phyloP scores from a whole-genome alignment of 2,329 filamentous ascomycete genomes.

The Leptographium radiaticola region DNA sequence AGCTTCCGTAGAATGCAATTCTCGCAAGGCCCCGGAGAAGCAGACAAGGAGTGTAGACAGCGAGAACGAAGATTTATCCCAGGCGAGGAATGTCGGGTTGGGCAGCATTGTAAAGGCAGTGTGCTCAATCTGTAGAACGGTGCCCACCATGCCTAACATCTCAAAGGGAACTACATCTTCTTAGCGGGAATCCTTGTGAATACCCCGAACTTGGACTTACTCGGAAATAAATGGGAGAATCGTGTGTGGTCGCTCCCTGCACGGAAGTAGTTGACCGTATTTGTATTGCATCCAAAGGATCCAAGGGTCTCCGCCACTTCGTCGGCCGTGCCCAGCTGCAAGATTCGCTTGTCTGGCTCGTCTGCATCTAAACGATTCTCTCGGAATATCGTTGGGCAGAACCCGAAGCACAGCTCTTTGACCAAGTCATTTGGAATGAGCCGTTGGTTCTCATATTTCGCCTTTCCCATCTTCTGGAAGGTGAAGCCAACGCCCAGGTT shows the following conservation, averaged over 20 bases:
- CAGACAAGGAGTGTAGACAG: neutral
- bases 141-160: conserved; percentile 41
- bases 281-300: conserved; percentile 40
- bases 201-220: conserved; percentile 16
- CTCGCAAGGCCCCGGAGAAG: neutral
- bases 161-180: conserved; percentile 37
- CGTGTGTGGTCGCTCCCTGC: conserved; percentile 19
- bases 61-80: conserved; percentile 18
- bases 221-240: conserved; percentile 34
- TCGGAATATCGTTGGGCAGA: conserved; percentile 39
- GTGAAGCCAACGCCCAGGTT: conserved; percentile 42
- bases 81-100: conserved; percentile 39
- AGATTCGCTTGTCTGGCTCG: conserved; percentile 27
- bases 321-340: conserved; percentile 32
- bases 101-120: conserved; percentile 40
- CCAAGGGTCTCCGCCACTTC: conserved; percentile 40
- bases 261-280: conserved; percentile 33
- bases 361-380: conserved; percentile 22
- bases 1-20: too few relatives aligned
- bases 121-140: conserved; percentile 34
- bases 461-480: conserved; percentile 36
- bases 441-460: conserved; percentile 32
- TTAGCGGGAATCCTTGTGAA: neutral
- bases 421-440: conserved; percentile 39
- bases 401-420: conserved; percentile 43